Evolutionary conservation across 305 asterid genomes (phyloP), one percentile per base, ranked within the genome.

Genomic region (Fraxinus baroniana): DNA sequence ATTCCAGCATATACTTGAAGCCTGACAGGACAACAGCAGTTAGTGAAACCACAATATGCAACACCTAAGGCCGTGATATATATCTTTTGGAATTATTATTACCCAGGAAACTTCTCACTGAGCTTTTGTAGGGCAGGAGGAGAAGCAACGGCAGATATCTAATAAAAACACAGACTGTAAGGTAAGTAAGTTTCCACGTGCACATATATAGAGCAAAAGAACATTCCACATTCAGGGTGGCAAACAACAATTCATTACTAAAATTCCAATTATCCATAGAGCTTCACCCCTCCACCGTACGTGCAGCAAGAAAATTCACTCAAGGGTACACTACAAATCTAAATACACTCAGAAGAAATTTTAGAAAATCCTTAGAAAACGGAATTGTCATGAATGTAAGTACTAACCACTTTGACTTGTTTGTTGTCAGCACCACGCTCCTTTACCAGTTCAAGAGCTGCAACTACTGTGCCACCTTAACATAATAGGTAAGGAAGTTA

Each of bases 111-210:
- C 74, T 91, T 95, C 85, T 93, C 95, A 81, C 97, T 84, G 32
- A 96, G 88, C 86, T 93, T 94, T 86, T 90, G 88, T 85, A 96
- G 98, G 20, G 99, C 99, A 15, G 98, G 99, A 87, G 98, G 98
- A 82, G 98, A 93, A 83, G 98, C 97, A 85, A 96, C 97, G 78
- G 98, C 98, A 79, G 89, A 86, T 79, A 96, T 89, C 99, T 96
- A 86, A 80, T 84, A 71, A 74, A 80, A 83, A 70, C 78, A 24
- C 17, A 84, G 80, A 74, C 68, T 1, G 68, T 13, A 46, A 10
- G 26, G 37, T 73, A 52, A 85, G 82, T 39, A 71, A 37, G 41
- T 75, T 44, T 33, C 80, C 35, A 28, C 15, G 74, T 68, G 70
- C 71, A 80, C 78, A 71, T 71, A 72, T 57, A 37, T 35, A 15